phyloP scores from a whole-genome alignment of 2,329 filamentous ascomycete species.

The Beauveria bassiana region DNA sequence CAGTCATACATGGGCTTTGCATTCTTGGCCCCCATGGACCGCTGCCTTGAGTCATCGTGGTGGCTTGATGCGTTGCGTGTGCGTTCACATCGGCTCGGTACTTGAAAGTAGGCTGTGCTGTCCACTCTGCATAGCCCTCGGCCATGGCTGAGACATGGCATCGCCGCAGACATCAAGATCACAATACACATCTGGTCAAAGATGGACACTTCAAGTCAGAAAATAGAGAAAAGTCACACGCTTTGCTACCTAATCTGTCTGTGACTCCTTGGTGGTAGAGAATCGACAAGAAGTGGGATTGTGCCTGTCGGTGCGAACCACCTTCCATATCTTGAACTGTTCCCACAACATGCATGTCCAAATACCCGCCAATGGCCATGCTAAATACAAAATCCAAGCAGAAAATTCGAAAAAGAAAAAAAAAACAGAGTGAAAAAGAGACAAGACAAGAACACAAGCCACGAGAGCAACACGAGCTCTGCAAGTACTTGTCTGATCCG shows the following conservation, averaged over 20 bases:
- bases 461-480: not conserved
- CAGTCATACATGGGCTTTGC: not conserved
- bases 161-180: not conserved
- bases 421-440: not conserved
- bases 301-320: not conserved
- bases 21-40: not conserved
- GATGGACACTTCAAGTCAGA: not conserved
- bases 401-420: not conserved
- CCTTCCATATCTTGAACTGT: not conserved
- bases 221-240: not conserved
- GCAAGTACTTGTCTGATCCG: not conserved
- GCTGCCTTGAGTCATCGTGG: not conserved
- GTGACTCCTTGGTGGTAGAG: not conserved
- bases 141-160: not conserved
- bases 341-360: not conserved
- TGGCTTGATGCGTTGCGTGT: not conserved
- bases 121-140: not conserved
- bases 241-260: slow-evolving; percentile 1
- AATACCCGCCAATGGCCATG: not conserved
- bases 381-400: not conserved
- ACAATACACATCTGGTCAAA: not conserved
- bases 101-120: not conserved
- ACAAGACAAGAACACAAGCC: not conserved
- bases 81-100: not conserved
- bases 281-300: not conserved